A percentile compares a stretch with the other conserved stretches of the same genome.
These are phyloP conservation scores for Pseudonitzschia multistriata DNA, from an alignment of 108 stramenopile genomes.

Conservation along the genomic window DNA sequence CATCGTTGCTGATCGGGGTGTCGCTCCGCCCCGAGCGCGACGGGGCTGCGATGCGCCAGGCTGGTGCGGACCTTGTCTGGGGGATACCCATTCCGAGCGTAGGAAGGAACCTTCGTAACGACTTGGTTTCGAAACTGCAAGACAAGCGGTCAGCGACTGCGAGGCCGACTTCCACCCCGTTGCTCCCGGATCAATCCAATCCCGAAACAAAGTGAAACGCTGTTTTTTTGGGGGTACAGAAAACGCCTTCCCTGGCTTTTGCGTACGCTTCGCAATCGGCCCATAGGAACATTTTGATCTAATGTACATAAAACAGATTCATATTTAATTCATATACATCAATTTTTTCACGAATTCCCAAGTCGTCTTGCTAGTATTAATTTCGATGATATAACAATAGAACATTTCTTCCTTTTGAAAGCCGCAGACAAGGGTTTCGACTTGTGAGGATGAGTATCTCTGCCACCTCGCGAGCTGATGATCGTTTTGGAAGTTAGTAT, in stretches of 20 bases:
- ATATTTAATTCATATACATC: too few species aligned
- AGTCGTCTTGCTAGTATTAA: too few species aligned
- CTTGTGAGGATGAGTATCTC: too few species aligned
- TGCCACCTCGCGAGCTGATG: too few species aligned
- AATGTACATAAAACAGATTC: not conserved
- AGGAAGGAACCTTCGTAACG: slow-evolving; percentile 42
- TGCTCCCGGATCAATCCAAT: not conserved
- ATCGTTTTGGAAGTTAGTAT: too few species aligned
- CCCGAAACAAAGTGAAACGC: not conserved
- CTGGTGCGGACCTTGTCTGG: slow-evolving; percentile 66
- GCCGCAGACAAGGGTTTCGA: too few species aligned
- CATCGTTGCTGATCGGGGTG: slow-evolving; percentile 55
- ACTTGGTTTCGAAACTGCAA: slow-evolving; percentile 41
- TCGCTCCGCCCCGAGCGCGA: slow-evolving; percentile 44
- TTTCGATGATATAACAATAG: too few species aligned
- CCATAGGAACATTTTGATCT: not conserved
- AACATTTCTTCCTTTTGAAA: too few species aligned
- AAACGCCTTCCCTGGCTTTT: slow-evolving; percentile 3
- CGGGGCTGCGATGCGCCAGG: slow-evolving; percentile 29
- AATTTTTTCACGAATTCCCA: too few species aligned
- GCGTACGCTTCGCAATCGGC: slow-evolving; percentile 7
- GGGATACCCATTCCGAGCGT: slow-evolving; percentile 66
- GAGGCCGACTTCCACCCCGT: not conserved
- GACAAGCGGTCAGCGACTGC: slow-evolving; percentile 36
- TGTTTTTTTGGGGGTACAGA: too few species aligned